phyloP scores from a whole-genome alignment of 1,284 basidiomycete species.

The Meira nashicola region DNA sequence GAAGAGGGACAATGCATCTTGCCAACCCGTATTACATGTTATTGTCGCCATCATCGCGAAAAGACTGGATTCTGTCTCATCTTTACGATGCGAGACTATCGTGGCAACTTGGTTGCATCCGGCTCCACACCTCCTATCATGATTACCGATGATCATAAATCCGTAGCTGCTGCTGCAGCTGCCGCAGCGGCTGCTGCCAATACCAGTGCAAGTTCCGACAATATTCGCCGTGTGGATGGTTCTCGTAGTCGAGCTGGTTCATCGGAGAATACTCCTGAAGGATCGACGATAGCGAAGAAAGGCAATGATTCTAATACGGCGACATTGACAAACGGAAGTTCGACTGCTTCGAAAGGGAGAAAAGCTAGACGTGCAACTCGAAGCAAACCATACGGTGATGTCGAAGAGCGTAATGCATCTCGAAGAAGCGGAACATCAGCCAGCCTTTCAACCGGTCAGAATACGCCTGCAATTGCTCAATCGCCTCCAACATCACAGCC shows the following conservation, averaged over 20 bases:
- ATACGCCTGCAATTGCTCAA: slow-evolving; percentile 18
- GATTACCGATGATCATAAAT: slow-evolving; percentile 94
- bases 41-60: slow-evolving; percentile 96
- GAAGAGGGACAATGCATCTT: slow-evolving; percentile 79
- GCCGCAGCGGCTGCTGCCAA: slow-evolving; percentile 14
- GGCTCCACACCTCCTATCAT: slow-evolving; percentile 81
- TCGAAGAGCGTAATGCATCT: background rate
- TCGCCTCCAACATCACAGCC: slow-evolving; percentile 20
- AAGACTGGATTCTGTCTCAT: slow-evolving; percentile 90
- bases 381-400: slow-evolving; percentile 41
- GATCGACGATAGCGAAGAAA: background rate
- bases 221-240: slow-evolving; percentile 9
- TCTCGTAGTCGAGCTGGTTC: slow-evolving; percentile 15
- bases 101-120: slow-evolving; percentile 74
- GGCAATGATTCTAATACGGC: background rate
- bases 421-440: slow-evolving; percentile 24
- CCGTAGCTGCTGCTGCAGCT: slow-evolving; percentile 57
- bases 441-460: slow-evolving; percentile 19
- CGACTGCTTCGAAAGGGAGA: background rate
- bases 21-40: slow-evolving; percentile 94
- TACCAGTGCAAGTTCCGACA: slow-evolving; percentile 24
- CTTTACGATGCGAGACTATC: slow-evolving; percentile 77
- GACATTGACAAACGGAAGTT: no score
- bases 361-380: slow-evolving; percentile 20
- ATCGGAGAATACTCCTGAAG: background rate